These are phyloP conservation scores for Solanum sitiens DNA, from an alignment of 257 asterid genomes.

Conservation along the genomic window DNA sequence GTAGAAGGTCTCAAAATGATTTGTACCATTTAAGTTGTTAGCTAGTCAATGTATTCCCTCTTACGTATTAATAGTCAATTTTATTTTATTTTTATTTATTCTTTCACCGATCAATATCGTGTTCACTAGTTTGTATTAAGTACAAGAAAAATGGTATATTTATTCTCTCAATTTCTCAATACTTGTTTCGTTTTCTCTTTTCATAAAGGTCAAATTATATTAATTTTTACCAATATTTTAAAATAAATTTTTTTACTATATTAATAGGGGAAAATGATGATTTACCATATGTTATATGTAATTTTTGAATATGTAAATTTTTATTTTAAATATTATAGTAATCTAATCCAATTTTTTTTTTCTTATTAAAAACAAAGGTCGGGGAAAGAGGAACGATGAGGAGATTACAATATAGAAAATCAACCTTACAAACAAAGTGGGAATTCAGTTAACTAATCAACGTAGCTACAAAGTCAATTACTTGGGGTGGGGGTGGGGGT, in stretches of 20 bases:
- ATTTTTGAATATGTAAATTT: not conserved
- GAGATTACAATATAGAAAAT: no score
- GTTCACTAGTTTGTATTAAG: not conserved
- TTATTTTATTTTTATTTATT: not conserved
- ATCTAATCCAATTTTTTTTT: not conserved
- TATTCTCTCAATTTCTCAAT: not conserved
- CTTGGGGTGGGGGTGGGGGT: not conserved
- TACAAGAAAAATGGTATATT: no score
- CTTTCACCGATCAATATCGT: not conserved
- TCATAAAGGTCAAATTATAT: not conserved
- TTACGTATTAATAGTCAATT: not conserved
- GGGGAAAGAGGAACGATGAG: no score
- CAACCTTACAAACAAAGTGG: fast-evolving
- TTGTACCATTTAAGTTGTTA: not conserved
- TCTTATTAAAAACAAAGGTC: no score
- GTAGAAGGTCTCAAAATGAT: not conserved
- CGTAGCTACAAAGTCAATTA: not conserved
- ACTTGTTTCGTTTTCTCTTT: not conserved
- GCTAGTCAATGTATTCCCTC: not conserved
- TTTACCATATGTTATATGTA: not conserved
- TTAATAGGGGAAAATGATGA: not conserved
- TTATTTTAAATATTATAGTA: not conserved
- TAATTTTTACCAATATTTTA: not conserved
- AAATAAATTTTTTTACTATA: no score
- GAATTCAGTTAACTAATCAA: no score